These are phyloP conservation scores for Hypoxylon sp. DNA, from an alignment of 2,329 filamentous ascomycete genomes.

Conservation along the genomic window DNA sequence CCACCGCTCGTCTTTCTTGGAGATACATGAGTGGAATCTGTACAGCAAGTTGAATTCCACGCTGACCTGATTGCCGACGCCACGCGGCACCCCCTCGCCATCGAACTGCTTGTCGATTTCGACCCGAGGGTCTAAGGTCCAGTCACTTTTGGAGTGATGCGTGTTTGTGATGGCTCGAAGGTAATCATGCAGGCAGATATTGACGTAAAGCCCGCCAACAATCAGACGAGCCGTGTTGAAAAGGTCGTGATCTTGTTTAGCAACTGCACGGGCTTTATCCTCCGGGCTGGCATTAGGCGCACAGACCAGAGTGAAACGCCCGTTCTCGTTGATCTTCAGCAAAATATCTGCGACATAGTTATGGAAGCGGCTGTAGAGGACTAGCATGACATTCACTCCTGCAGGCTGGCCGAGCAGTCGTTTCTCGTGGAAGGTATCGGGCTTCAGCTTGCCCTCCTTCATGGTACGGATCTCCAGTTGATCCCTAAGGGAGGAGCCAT, in stretches of 20 bases:
- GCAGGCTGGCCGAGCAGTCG: constrained; percentile 75
- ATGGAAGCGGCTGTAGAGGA: constrained; percentile 78
- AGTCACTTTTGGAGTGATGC: constrained; percentile 69
- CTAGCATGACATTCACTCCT: constrained; percentile 74
- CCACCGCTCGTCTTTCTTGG: constrained; percentile 71
- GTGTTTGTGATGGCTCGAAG: constrained; percentile 71
- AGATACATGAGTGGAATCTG: constrained; percentile 73
- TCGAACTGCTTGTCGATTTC: constrained; percentile 64
- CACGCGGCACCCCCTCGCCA: constrained; percentile 63
- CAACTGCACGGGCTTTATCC: constrained; percentile 52
- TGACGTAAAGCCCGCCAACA: constrained; percentile 66
- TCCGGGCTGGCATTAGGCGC: constrained; percentile 44
- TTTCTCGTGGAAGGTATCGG: constrained; percentile 76
- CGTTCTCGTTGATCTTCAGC: constrained; percentile 74
- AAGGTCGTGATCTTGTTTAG: constrained; percentile 63
- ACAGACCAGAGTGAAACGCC: constrained; percentile 66
- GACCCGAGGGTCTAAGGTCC: constrained; percentile 73
- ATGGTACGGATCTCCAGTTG: constrained; percentile 73
- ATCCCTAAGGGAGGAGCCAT: constrained; percentile 74
- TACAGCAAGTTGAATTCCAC: constrained; percentile 78
- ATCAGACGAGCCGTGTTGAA: constrained; percentile 69
- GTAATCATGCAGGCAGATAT: constrained; percentile 71
- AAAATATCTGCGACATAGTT: constrained; percentile 75
- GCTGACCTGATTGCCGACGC: constrained; percentile 74
- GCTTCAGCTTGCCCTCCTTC: constrained; percentile 76